Evolutionary conservation across 2,329 filamentous ascomycete species (phyloP).

Genomic region (Ceratocystis lukuohia): DNA sequence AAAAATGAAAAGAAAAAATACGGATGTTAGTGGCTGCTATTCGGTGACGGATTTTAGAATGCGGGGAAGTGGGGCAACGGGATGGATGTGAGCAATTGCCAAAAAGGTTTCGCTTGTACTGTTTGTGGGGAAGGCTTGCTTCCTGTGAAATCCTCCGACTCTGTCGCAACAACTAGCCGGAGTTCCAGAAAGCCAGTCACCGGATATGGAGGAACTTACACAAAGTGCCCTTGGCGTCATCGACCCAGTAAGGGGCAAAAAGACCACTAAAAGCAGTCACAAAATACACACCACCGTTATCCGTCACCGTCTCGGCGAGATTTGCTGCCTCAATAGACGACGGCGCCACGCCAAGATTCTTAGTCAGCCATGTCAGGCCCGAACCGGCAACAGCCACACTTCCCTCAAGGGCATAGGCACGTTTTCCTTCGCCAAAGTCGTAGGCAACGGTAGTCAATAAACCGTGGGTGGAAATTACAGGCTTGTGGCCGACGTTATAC

Average conservation of each 20-base stretch:
- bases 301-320: conserved; percentile 40
- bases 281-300: conserved; percentile 74
- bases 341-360: conserved; percentile 49
- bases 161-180: neutral
- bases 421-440: conserved; percentile 50
- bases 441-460: conserved; percentile 79
- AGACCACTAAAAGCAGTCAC: conserved; percentile 85
- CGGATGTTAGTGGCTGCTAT: conserved; percentile 8
- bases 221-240: conserved; percentile 78
- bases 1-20: conserved; percentile 23
- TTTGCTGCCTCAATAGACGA: conserved; percentile 37
- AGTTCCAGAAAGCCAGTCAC: too few relatives aligned
- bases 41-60: neutral
- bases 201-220: conserved; percentile 35
- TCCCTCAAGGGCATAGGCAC: conserved; percentile 69
- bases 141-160: neutral
- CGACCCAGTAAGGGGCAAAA: conserved; percentile 90
- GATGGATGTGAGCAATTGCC: neutral
- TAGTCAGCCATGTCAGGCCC: conserved; percentile 59
- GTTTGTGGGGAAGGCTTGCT: conserved; percentile 7
- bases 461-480: conserved; percentile 72
- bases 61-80: neutral
- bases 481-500: conserved; percentile 75
- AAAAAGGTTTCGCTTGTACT: neutral
- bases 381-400: conserved; percentile 72